Evolutionary conservation across 306 rosid species (phyloP).

Genomic region (Biancaea sappan): DNA sequence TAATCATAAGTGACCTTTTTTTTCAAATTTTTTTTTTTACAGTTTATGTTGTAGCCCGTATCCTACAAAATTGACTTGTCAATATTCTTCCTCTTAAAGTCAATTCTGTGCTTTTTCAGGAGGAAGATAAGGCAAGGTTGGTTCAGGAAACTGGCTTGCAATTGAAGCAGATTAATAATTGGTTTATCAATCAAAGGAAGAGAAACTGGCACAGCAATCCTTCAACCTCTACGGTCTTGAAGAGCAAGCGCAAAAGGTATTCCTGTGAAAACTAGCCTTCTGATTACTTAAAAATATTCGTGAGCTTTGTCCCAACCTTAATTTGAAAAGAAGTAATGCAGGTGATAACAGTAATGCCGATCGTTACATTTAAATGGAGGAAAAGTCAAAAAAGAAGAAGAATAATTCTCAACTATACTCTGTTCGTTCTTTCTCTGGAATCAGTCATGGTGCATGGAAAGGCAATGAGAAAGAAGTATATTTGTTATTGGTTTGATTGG

Average conservation of each 20-base stretch:
- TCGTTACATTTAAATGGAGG: constrained; percentile 45
- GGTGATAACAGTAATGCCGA: constrained; percentile 66
- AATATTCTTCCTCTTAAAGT: background rate
- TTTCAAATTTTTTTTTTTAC: too few relatives aligned
- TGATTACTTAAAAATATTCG: background rate
- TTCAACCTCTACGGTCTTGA: constrained; percentile 84
- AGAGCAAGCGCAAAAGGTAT: constrained; percentile 98
- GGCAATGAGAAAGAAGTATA: constrained; percentile 17
- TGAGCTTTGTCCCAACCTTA: constrained; percentile 51
- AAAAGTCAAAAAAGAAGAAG: background rate
- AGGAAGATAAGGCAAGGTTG: constrained; percentile 95
- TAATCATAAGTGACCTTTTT: background rate
- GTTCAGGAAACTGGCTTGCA: constrained; percentile 97
- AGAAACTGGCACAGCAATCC: constrained; percentile 99
- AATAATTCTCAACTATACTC: constrained; percentile 9
- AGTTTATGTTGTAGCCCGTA: background rate
- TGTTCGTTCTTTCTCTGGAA: constrained; percentile 28
- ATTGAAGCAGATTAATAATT: constrained; percentile 92
- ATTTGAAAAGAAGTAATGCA: constrained; percentile 70
- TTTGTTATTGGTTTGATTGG: constrained; percentile 28
- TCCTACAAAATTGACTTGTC: background rate
- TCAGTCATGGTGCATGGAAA: constrained; percentile 32
- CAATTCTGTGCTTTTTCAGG: constrained; percentile 49
- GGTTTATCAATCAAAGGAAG: constrained; percentile 99
- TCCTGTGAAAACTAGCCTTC: background rate